These are phyloP conservation scores for Phialophora expanda DNA, from an alignment of 2,329 filamentous ascomycete species.

Conservation along the genomic window DNA sequence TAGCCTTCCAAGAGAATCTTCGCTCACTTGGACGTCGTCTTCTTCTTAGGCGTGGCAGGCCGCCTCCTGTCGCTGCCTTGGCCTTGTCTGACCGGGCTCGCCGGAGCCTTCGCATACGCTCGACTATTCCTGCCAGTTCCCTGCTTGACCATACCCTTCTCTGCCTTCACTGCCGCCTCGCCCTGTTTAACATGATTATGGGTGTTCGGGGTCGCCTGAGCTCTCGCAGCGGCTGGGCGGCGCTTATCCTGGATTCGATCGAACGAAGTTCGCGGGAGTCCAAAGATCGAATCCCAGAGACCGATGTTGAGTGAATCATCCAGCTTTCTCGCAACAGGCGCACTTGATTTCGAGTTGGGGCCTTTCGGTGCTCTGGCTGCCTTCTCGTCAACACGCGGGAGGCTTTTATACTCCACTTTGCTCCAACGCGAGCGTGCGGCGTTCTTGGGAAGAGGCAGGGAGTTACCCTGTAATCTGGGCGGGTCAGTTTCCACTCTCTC, in stretches of 20 bases:
- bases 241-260: neutral
- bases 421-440: neutral
- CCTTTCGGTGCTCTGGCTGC: neutral
- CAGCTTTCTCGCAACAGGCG: neutral
- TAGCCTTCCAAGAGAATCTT: neutral
- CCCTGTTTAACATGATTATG: neutral
- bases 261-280: neutral
- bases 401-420: neutral
- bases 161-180: neutral
- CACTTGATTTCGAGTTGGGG: neutral
- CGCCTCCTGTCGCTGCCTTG: neutral
- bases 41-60: neutral
- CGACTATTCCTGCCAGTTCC: neutral
- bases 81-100: neutral
- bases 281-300: neutral
- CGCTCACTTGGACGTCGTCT: neutral
- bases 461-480: neutral
- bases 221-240: neutral
- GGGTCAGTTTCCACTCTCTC: neutral
- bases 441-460: neutral
- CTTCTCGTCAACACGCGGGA: neutral
- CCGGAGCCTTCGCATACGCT: neutral
- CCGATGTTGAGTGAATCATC: neutral
- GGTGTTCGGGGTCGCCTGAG: neutral
- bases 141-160: neutral